Percentiles rank a stretch among this genome's conserved stretches.
Evolutionary conservation across 2,329 filamentous ascomycete genomes (phyloP).

Genomic region (Huntiella savannae): DNA sequence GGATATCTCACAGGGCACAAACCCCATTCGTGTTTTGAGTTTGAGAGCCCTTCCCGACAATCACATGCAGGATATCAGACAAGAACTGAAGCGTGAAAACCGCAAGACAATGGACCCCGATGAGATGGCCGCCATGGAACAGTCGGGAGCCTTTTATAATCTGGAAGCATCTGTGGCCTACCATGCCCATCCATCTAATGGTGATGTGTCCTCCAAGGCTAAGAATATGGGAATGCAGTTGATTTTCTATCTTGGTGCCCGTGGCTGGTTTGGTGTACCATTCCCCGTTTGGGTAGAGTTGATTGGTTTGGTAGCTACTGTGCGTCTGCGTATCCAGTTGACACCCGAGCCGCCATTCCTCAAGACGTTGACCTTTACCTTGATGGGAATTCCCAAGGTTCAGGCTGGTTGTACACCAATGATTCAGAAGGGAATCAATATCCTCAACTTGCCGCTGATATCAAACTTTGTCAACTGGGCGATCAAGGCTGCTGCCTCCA

Average conservation of each 20-base stretch:
- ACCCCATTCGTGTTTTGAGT: conserved; percentile 74
- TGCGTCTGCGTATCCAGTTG: conserved; percentile 65
- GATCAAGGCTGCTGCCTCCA: conserved; percentile 65
- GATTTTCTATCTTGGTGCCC: conserved; percentile 81
- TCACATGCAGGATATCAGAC: conserved; percentile 64
- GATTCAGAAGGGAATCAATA: conserved; percentile 76
- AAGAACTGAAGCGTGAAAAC: conserved; percentile 61
- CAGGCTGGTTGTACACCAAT: conserved; percentile 81
- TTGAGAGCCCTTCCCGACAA: conserved; percentile 62
- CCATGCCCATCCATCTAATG: conserved; percentile 58
- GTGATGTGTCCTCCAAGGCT: conserved; percentile 58
- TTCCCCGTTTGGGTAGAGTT: conserved; percentile 79
- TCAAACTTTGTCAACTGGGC: conserved; percentile 96
- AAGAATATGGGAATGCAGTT: conserved; percentile 95
- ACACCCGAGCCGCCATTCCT: conserved; percentile 82
- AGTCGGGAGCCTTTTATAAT: conserved; percentile 85
- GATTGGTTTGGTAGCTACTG: conserved; percentile 75
- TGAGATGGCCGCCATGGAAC: conserved; percentile 72
- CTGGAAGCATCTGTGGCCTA: conserved; percentile 81
- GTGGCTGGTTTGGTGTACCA: conserved; percentile 74
- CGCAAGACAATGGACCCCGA: conserved; percentile 67
- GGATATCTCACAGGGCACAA: conserved; percentile 84
- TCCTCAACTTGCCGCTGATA: conserved; percentile 79
- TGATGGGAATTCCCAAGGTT: conserved; percentile 86
- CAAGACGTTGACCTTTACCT: conserved; percentile 77